phyloP scores from a whole-genome alignment of 805 yeast genomes.

The Candida boleticola region DNA sequence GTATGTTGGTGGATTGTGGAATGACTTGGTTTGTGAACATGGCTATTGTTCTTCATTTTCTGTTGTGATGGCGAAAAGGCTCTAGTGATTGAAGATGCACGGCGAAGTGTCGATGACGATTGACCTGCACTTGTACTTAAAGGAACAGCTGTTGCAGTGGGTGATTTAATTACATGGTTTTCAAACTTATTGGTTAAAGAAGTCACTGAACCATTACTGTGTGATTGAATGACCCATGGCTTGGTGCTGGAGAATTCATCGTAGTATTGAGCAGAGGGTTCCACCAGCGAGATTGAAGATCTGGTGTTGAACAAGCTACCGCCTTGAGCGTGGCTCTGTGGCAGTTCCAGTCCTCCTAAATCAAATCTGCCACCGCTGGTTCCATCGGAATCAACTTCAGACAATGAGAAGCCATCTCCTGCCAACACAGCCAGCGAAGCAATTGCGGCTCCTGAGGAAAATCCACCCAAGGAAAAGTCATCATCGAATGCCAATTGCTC shows the following conservation, averaged over 20 bases:
- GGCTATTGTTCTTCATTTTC: slow-evolving; percentile 14
- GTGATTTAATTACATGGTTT: slow-evolving; percentile 22
- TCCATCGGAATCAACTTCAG: slow-evolving; percentile 4
- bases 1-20: background rate
- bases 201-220: slow-evolving; percentile 14
- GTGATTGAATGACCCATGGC: background rate
- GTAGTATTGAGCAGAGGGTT: slow-evolving; percentile 11
- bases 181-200: slow-evolving; percentile 30
- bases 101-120: background rate
- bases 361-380: background rate
- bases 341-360: slow-evolving; percentile 5
- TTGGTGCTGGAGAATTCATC: slow-evolving; percentile 11
- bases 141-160: slow-evolving; percentile 8
- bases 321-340: background rate
- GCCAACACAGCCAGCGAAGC: slow-evolving; percentile 1
- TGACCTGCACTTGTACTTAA: background rate
- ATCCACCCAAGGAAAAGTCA: slow-evolving; percentile 16
- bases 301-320: background rate
- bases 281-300: slow-evolving; percentile 15
- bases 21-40: slow-evolving; percentile 17
- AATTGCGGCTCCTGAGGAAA: slow-evolving; percentile 15
- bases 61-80: slow-evolving; percentile 10
- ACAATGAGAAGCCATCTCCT: slow-evolving; percentile 4
- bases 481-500: slow-evolving; percentile 12
- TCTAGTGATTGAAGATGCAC: slow-evolving; percentile 2